Conservation (phyloP, 2,329 filamentous ascomycete genomes). For the Claviceps maximensis region DNA sequence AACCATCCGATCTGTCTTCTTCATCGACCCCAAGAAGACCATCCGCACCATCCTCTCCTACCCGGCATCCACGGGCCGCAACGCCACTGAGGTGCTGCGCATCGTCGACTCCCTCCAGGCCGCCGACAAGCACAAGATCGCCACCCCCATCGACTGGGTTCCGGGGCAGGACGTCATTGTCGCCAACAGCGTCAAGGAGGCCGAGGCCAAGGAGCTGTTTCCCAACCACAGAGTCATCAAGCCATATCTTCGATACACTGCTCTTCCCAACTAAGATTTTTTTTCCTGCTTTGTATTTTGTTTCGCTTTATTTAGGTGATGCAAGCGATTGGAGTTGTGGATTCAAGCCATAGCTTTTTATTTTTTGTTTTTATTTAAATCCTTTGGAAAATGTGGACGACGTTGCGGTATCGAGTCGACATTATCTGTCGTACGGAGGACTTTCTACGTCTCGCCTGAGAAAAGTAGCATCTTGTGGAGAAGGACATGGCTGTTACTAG, state of each 20-base stretch:
- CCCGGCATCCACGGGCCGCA: slow-evolving; percentile 79
- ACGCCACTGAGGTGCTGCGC: slow-evolving; percentile 66
- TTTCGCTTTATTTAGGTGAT: too few relatives aligned
- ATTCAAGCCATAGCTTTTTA: too few relatives aligned
- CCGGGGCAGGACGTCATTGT: slow-evolving; percentile 87
- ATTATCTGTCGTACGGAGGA: background rate
- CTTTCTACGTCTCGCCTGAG: background rate
- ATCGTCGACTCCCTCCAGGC: slow-evolving; percentile 69
- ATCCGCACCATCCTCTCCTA: slow-evolving; percentile 88
- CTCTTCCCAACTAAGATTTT: slow-evolving; percentile 35
- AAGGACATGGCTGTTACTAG: too few relatives aligned
- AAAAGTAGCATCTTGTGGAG: too few relatives aligned
- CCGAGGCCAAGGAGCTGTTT: slow-evolving; percentile 80
- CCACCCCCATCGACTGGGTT: slow-evolving; percentile 83
- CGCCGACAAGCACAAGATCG: slow-evolving; percentile 77
- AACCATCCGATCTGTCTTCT: slow-evolving; percentile 88
- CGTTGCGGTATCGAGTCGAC: background rate
- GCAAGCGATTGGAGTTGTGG: background rate
- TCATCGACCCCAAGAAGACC: slow-evolving; percentile 89
- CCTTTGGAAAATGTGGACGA: background rate
- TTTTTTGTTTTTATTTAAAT: background rate
- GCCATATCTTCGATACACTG: slow-evolving; percentile 63
- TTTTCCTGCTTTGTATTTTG: too few relatives aligned
- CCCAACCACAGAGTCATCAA: slow-evolving; percentile 58
- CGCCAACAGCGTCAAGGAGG: slow-evolving; percentile 67